Evolutionary conservation across 2,329 filamentous ascomycete genomes (phyloP).

Genomic region (Colletotrichum tropicale): DNA sequence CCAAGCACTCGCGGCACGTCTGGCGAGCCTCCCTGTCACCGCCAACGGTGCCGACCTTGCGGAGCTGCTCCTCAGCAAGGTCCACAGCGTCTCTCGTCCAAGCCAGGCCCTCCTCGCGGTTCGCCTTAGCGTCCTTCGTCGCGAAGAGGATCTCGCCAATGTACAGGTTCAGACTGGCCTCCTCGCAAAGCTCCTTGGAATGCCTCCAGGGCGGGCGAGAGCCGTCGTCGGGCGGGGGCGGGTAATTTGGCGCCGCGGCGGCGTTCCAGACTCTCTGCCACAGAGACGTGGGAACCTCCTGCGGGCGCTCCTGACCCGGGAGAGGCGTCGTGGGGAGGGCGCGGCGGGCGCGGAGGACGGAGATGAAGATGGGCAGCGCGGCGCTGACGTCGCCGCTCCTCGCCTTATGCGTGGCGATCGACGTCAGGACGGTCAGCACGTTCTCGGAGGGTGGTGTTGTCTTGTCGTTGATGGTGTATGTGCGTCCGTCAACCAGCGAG

Average conservation of each 20-base stretch:
- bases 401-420: conserved; percentile 79
- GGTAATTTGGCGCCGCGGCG: conserved; percentile 64
- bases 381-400: conserved; percentile 66
- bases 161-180: conserved; percentile 85
- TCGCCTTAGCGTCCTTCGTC: conserved; percentile 49
- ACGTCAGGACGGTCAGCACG: conserved; percentile 75
- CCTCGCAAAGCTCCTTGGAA: conserved; percentile 74
- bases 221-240: conserved; percentile 72
- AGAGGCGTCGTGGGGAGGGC: conserved; percentile 50
- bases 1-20: conserved; percentile 78
- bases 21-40: conserved; percentile 34
- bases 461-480: conserved; percentile 67
- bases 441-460: conserved; percentile 70
- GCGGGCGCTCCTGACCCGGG: conserved; percentile 11
- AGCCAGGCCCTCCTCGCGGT: conserved; percentile 73
- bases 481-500: conserved; percentile 60
- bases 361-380: conserved; percentile 85
- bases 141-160: conserved; percentile 94
- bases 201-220: conserved; percentile 69
- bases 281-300: background rate
- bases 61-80: conserved; percentile 73
- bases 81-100: conserved; percentile 93
- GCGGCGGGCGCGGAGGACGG: conserved; percentile 79
- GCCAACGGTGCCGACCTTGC: conserved; percentile 35
- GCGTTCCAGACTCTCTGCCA: conserved; percentile 25